These are phyloP conservation scores for Polysphondylium violaceum DNA, from an alignment of 78 protist species.

Conservation along the genomic window DNA sequence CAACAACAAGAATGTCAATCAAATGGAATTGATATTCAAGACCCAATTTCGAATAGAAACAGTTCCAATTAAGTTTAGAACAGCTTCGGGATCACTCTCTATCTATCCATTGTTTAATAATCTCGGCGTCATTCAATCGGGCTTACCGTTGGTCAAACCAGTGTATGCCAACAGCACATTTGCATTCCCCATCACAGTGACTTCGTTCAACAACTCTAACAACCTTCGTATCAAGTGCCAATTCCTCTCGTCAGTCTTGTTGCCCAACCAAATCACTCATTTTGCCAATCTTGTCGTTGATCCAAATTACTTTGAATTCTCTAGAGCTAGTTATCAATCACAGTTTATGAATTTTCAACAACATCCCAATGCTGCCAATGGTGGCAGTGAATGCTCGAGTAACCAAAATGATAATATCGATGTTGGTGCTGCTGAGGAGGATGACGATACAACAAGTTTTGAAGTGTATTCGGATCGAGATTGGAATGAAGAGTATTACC, in stretches of 20 bases:
- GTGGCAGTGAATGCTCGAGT: background rate
- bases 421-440: background rate
- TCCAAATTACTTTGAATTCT: background rate
- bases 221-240: background rate
- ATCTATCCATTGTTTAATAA: too few species aligned
- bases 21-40: too few species aligned
- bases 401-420: too few species aligned
- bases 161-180: conserved; percentile 30
- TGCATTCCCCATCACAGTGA: background rate
- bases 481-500: too few species aligned
- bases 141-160: too few species aligned
- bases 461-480: conserved; percentile 22
- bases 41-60: too few species aligned
- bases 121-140: too few species aligned
- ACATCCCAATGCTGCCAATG: background rate
- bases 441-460: background rate
- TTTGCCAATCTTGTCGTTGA: conserved; percentile 60
- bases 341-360: background rate
- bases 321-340: background rate
- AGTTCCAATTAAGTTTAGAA: too few species aligned
- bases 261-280: conserved; percentile 20
- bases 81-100: too few species aligned
- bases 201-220: conserved; percentile 15
- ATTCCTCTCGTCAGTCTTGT: background rate
- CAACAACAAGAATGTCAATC: too few species aligned